Conservation (phyloP, 2,329 filamentous ascomycete genomes). For the Emmonsia crescens region DNA sequence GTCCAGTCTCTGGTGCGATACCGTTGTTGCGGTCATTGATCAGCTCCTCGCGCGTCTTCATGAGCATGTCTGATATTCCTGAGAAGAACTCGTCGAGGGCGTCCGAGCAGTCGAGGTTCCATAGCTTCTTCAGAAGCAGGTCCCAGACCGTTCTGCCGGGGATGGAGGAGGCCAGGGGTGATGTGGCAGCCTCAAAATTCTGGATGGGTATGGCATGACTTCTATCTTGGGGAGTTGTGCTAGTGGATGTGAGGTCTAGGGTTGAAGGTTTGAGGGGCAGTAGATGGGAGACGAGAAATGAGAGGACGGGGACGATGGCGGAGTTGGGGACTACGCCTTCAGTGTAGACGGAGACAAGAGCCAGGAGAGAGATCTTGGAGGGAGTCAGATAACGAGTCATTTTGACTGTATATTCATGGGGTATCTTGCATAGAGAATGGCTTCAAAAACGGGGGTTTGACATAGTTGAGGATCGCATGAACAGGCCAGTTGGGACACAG, state of each 20-base stretch:
- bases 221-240: conserved; percentile 14
- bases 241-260: conserved; percentile 15
- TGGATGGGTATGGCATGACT: conserved; percentile 29
- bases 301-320: conserved; percentile 64
- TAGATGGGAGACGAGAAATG: conserved; percentile 65
- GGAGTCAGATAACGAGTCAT: conserved; percentile 85
- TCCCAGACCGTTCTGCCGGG: conserved; percentile 83
- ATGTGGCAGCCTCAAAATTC: conserved; percentile 39
- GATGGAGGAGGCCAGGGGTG: conserved; percentile 40
- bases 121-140: conserved; percentile 66
- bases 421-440: background rate
- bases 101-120: conserved; percentile 74
- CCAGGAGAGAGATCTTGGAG: conserved; percentile 71
- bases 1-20: conserved; percentile 38
- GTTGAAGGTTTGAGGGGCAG: conserved; percentile 30
- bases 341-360: conserved; percentile 71
- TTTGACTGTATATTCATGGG: conserved; percentile 12
- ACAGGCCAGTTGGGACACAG: background rate
- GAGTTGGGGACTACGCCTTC: conserved; percentile 57
- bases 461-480: background rate
- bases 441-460: background rate
- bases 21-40: conserved; percentile 46
- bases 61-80: conserved; percentile 46
- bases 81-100: conserved; percentile 68
- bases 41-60: conserved; percentile 51